These are phyloP conservation scores for Cladorrhinum sp. DNA, from an alignment of 2,329 filamentous ascomycete species.

Conservation along the genomic window DNA sequence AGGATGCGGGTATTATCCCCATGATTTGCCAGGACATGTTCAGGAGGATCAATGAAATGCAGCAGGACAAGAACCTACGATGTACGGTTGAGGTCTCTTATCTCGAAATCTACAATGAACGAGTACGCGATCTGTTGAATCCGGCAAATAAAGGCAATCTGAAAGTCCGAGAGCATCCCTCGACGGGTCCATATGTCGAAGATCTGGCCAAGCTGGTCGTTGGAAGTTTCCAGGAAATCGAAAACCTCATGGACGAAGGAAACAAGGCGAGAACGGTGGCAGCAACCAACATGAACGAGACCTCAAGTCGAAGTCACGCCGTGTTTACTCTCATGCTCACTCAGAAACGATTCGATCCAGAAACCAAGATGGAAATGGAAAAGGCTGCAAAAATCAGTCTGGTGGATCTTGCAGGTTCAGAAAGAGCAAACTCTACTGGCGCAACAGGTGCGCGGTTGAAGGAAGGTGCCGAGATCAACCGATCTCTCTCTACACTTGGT, in stretches of 20 bases:
- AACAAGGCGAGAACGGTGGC: constrained; percentile 98
- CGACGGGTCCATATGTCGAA: constrained; percentile 96
- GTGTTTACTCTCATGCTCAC: constrained; percentile 96
- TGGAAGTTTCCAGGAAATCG: constrained; percentile 89
- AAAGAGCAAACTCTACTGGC: constrained; percentile 94
- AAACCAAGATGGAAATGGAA: constrained; percentile 96
- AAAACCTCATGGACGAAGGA: constrained; percentile 97
- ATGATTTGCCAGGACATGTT: constrained; percentile 99
- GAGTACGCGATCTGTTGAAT: constrained; percentile 92
- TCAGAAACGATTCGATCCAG: constrained; percentile 84
- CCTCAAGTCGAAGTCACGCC: constrained; percentile 94
- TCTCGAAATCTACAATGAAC: constrained; percentile 98
- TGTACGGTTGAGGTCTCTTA: constrained; percentile 98
- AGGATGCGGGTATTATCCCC: constrained; percentile 92
- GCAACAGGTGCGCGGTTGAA: constrained; percentile 93
- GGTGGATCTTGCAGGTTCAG: constrained; percentile 95
- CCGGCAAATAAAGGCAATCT: constrained; percentile 93
- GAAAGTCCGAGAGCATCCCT: constrained; percentile 95
- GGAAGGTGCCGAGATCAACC: constrained; percentile 97
- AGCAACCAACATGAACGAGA: constrained; percentile 99
- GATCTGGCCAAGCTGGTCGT: constrained; percentile 95
- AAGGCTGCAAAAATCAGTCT: constrained; percentile 97
- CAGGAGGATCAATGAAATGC: constrained; percentile 69
- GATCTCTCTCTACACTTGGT: constrained; percentile 91
- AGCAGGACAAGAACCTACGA: constrained; percentile 70